Evolutionary conservation across 106 monocot species (phyloP), one percentile per base, ranked within the genome.

Genomic region (Acanthochlamys bracteata): DNA sequence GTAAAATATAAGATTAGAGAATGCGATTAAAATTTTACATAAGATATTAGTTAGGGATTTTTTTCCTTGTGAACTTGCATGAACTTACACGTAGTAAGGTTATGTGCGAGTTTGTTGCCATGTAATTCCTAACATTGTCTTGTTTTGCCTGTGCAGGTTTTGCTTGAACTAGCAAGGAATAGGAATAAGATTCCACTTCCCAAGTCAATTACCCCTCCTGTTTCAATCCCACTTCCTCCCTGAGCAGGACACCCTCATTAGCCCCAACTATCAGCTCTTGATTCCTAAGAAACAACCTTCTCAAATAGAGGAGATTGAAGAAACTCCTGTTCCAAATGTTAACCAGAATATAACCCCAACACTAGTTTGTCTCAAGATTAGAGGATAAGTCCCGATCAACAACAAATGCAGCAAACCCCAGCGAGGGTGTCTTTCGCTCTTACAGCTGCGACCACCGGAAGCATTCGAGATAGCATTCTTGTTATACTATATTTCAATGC

Each of bases 181-280:
- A 76, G 98, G 70, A 99, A 99, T 73, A 99, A 92, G 77, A 73
- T 82, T 14, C 92, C 92, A 11, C 70, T 99, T 23, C 92, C 92
- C n/a, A 99, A 99, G 59, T 79, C 88, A 16, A 83, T 86, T n/a
- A 74, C 74, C 22, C 88, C 85, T 0, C 81, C 88, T 3, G 92
- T 92, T 39, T 71, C 69, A 20, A 87, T 99, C 42, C 98, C 98
- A 20, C 71, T 99, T 11, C 98, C 98, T 11, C 98, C 98, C n/a
- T 0, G 89, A 92, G 68, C 80, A 99, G 59, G 85, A 99, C 64
- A 99, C 98, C 1, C 71, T 99, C 63, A 73, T 92, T 24, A 83
- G 61, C 73, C 88, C 92, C 11, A 99, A 92, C 53, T 92, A 99
- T 71, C 98, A 99, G 79, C 88, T 99, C 19, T 40, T 92, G 49